Evolutionary conservation across 371 early-diverging fungal species (phyloP).

Genomic region (Mucor circinelloides): DNA sequence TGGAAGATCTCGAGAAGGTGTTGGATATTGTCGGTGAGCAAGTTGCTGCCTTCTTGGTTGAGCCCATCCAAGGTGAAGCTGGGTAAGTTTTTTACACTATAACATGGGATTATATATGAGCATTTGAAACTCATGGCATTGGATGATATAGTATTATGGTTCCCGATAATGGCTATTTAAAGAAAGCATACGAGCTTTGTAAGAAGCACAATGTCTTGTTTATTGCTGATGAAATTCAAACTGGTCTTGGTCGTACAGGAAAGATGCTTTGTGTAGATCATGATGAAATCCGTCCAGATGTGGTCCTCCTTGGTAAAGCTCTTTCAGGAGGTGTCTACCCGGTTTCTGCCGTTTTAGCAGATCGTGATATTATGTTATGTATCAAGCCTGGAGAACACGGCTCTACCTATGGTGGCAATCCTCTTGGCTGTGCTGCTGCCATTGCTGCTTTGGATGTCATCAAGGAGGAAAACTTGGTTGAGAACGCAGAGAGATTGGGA

Average conservation of each 20-base stretch:
- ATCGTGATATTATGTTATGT: conserved; percentile 88
- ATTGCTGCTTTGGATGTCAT: conserved; percentile 94
- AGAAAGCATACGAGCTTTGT: conserved; percentile 85
- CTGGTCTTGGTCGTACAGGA: conserved; percentile 96
- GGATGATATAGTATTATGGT: conserved; percentile 70
- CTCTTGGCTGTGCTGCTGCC: conserved; percentile 92
- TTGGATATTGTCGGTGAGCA: conserved; percentile 79
- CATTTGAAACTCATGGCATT: neutral
- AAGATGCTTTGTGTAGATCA: conserved; percentile 92
- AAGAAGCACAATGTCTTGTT: conserved; percentile 95
- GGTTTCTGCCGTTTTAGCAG: conserved; percentile 91
- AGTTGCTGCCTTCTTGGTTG: conserved; percentile 93
- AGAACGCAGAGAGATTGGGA: conserved; percentile 78
- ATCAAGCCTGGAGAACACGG: conserved; percentile 98
- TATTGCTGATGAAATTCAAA: conserved; percentile 98
- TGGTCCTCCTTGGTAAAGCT: conserved; percentile 95
- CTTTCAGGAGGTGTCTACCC: conserved; percentile 96
- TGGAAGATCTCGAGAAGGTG: conserved; percentile 87
- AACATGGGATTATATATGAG: neutral
- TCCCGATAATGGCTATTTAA: conserved; percentile 92
- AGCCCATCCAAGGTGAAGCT: conserved; percentile 99
- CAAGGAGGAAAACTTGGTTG: conserved; percentile 90
- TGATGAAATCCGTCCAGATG: conserved; percentile 89
- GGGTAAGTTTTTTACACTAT: conserved; percentile 46
- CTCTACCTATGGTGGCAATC: conserved; percentile 97